phyloP scores from a whole-genome alignment of 2,329 filamentous ascomycete species.

The Aspergillus oerlinghausenensis region DNA sequence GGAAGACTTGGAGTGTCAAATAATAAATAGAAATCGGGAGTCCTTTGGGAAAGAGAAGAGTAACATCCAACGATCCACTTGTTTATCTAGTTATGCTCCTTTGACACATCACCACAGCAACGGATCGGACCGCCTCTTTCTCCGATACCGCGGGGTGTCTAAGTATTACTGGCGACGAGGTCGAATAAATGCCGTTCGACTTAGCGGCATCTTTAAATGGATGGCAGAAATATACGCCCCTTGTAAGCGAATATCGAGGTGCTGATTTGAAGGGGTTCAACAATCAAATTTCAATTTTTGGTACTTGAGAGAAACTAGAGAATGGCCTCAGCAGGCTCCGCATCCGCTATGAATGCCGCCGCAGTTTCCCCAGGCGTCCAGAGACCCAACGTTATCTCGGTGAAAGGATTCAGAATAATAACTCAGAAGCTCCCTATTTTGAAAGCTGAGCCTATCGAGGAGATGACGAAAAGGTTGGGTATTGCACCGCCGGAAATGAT shows the following conservation, averaged over 20 bases:
- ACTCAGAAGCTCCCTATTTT: conserved; percentile 92
- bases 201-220: background rate
- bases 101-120: conserved; percentile 23
- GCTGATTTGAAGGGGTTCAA: background rate
- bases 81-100: conserved; percentile 13
- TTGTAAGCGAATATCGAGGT: background rate
- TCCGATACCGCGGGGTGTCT: conserved; percentile 28
- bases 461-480: conserved; percentile 69
- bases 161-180: background rate
- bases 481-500: conserved; percentile 98
- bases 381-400: conserved; percentile 54
- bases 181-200: background rate
- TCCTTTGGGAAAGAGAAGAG: conserved; percentile 4
- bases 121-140: conserved; percentile 28
- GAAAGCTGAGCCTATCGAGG: conserved; percentile 84
- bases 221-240: background rate
- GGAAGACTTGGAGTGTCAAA: background rate
- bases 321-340: background rate
- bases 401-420: conserved; percentile 67
- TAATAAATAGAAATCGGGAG: conserved; percentile 1
- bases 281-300: background rate
- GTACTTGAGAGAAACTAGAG: background rate
- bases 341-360: conserved; percentile 43
- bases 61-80: conserved; percentile 6
- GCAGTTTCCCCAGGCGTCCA: conserved; percentile 47